Evolutionary conservation across 1,139 yeast genomes (phyloP).

Genomic region (Scheffersomyces lignicola): DNA sequence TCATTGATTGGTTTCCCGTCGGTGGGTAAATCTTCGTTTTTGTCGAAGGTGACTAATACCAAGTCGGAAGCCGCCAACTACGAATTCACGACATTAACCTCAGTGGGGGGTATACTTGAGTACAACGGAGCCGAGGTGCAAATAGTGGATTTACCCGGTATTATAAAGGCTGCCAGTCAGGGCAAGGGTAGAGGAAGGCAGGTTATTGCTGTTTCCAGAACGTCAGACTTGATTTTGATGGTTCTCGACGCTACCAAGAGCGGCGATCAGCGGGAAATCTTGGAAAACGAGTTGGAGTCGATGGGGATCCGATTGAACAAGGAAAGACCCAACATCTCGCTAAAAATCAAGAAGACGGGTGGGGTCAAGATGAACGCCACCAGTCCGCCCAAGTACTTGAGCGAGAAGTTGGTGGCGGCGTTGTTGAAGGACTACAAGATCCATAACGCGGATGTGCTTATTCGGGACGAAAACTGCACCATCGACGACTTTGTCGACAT

Average conservation of each 20-base stretch:
- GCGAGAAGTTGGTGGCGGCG: conserved; percentile 76
- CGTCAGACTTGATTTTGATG: conserved; percentile 91
- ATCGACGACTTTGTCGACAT: conserved; percentile 94
- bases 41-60: conserved; percentile 86
- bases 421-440: conserved; percentile 84
- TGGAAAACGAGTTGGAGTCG: conserved; percentile 87
- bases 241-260: conserved; percentile 95
- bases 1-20: conserved; percentile 96
- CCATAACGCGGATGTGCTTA: conserved; percentile 89
- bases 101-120: conserved; percentile 93
- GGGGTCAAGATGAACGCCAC: conserved; percentile 84
- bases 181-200: conserved; percentile 98
- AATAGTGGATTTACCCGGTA: conserved; percentile 95
- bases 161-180: conserved; percentile 93
- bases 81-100: conserved; percentile 93
- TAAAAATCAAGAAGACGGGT: conserved; percentile 82
- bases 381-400: conserved; percentile 77
- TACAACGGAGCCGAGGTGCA: conserved; percentile 97
- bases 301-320: conserved; percentile 91
- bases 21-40: conserved; percentile 91
- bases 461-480: conserved; percentile 86
- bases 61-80: conserved; percentile 94
- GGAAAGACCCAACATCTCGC: conserved; percentile 75
- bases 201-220: conserved; percentile 93
- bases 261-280: conserved; percentile 78